Percentiles rank a stretch among this genome's conserved stretches.
phyloP scores from a whole-genome alignment of 495 filamentous ascomycete species.

The Collariella sp. region DNA sequence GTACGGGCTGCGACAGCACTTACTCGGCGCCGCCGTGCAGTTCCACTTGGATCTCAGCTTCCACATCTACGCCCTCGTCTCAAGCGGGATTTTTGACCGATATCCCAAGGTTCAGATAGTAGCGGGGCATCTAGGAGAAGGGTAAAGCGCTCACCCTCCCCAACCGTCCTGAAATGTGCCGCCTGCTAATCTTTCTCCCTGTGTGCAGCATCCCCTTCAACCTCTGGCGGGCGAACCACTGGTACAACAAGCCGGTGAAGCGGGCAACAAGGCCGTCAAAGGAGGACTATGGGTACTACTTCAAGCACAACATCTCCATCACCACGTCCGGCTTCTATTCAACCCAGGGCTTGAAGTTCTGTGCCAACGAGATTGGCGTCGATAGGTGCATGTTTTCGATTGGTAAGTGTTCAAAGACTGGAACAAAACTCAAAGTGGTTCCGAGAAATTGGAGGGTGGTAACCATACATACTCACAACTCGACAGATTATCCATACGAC shows the following conservation, averaged over 20 bases:
- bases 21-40: slow-evolving; percentile 29
- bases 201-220: slow-evolving; percentile 57
- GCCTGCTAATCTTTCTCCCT: background rate
- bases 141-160: slow-evolving; percentile 12
- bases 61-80: slow-evolving; percentile 30
- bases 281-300: slow-evolving; percentile 53
- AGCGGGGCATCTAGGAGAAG: slow-evolving; percentile 55
- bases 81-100: slow-evolving; percentile 41
- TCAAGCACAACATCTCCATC: slow-evolving; percentile 53
- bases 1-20: slow-evolving; percentile 24
- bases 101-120: slow-evolving; percentile 51
- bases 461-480: background rate
- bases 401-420: slow-evolving; percentile 17
- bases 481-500: slow-evolving; percentile 31
- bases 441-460: background rate
- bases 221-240: slow-evolving; percentile 54
- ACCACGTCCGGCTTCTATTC: slow-evolving; percentile 57
- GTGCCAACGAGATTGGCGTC: slow-evolving; percentile 33
- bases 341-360: slow-evolving; percentile 47
- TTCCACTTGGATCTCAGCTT: slow-evolving; percentile 34
- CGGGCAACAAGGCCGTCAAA: slow-evolving; percentile 47
- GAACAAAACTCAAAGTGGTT: too few relatives aligned
- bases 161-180: too few relatives aligned
- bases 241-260: slow-evolving; percentile 46
- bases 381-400: slow-evolving; percentile 35